phyloP scores from a whole-genome alignment of 176 grass and related monocot genomes.

The Puya raimondii region DNA sequence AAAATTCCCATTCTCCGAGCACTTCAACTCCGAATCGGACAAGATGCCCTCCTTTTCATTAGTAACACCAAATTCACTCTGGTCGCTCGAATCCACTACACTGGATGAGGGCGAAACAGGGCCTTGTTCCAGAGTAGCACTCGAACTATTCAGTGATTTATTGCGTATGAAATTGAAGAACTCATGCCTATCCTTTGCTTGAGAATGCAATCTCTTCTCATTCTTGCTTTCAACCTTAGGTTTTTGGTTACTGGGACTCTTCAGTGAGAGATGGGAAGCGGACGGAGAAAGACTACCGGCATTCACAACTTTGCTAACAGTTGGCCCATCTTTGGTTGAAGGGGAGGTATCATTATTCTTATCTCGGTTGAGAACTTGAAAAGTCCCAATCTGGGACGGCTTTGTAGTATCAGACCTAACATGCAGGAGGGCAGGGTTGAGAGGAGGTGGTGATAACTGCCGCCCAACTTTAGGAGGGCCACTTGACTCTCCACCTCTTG shows the following conservation, averaged over 20 bases:
- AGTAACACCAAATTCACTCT: not conserved
- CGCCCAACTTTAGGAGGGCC: conserved; percentile 12
- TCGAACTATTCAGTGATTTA: conserved; percentile 17
- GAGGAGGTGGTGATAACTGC: conserved; percentile 19
- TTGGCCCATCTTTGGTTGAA: conserved; percentile 13
- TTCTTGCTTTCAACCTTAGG: conserved; percentile 5
- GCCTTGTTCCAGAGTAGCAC: conserved; percentile 15
- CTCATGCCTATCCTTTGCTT: conserved; percentile 35
- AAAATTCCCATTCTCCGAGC: conserved; percentile 6
- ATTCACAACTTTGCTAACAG: conserved; percentile 7
- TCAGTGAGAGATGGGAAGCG: conserved; percentile 9
- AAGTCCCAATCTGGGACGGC: conserved; percentile 24
- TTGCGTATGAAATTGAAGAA: conserved; percentile 39
- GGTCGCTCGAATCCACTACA: conserved; percentile 7
- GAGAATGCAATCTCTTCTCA: conserved; percentile 26
- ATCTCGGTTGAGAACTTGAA: conserved; percentile 44
- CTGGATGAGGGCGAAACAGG: not conserved
- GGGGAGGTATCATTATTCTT: conserved; percentile 23
- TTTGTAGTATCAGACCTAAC: conserved; percentile 30
- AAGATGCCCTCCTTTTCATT: not conserved
- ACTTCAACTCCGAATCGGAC: not conserved
- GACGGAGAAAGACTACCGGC: conserved; percentile 6
- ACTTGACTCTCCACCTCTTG: conserved; percentile 12
- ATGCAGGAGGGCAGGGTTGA: conserved; percentile 16
- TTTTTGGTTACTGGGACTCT: conserved; percentile 21